Base-by-base conservation (phyloP, 768 basidiomycete species). In the Tricholoma saponaceum region DNA sequence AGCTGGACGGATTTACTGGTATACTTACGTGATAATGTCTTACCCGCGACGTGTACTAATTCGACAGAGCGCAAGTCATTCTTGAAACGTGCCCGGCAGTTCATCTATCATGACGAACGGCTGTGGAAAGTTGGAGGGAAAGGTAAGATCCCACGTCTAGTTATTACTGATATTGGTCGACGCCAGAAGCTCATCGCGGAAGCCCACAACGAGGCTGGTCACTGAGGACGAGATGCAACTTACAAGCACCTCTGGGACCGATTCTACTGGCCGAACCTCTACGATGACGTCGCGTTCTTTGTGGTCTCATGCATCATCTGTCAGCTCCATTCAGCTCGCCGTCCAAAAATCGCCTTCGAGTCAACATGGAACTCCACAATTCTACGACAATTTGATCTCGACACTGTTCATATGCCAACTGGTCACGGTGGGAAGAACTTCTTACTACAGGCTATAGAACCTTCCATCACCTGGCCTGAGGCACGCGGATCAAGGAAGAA, bases 241-340 rank as follows among this genome's bases (percentile, higher is more conserved):
- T 69, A 62, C 50, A 26, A 46, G 0, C 25, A 56, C 16, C 53
- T 73, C 1, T 4, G 25, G 0, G 64, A 72, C 7, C 55, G 66
- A 0, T 69, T 66, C 30, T 72, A 70, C 59, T 76, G 74, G 76
- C 76, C 70, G 0, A 65, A 70, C 51, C 70, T 74, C 69, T 61
- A 66, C 26, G 56, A 64, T 8, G 62, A 72, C 9, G 50, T 73
- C 5, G 32, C 57, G 0, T 72, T 64, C 51, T 72, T 69, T n/a
- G n/a, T n/a, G n/a, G n/a, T n/a, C n/a, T n/a, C n/a, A n/a, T n/a
- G n/a, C n/a, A n/a, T n/a, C n/a, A 57, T 63, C 9, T 76, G 74
- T 26, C 74, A 76, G 56, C 56, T 66, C 7, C 59, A 62, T 1
- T 59, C 64, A 4, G 58, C 56, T 2, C 25, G 47, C 1, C 63